Base-by-base conservation (phyloP, 2,329 filamentous ascomycete genomes). In the Thielaviopsis populi region DNA sequence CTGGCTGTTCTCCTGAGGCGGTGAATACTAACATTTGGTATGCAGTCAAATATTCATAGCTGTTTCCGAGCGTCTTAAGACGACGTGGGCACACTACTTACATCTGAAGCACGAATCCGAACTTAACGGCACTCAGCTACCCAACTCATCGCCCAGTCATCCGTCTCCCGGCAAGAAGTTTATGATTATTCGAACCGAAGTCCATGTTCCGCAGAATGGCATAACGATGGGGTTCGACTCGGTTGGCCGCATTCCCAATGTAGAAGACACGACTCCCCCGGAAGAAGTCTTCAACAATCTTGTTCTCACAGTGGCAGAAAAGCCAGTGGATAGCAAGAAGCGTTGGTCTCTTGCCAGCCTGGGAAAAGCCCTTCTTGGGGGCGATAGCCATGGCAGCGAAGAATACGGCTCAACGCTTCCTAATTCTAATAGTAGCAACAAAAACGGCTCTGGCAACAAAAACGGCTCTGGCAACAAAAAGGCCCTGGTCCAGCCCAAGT, bases 161-260 rank as follows among this genome's bases (percentile, higher is more conserved):
- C 91, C 91, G 5, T 89, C 90, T 1, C 89, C 91, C 1, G 87
- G 88, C 58, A 89, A 92, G 70, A 82, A 88, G 67, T 88, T 96
- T 66, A 83, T 95, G 73, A 96, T 96, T 69, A 87, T 96, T 68
- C 85, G 90, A 65, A 91, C 88, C 67, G 91, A 96, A 66, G 70
- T 80, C 24, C 76, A 75, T 54, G 69, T 72, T 3, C 72, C 76
- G 0, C 80, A 81, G 66, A 74, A 75, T 2, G 78, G 78, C 6
- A 72, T 82, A 8, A 74, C 77, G 64, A 70, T 78, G 59, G 78
- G 77, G 17, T 82, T 82, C 66, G 80, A 83, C 69, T 73, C 76
- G 0, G 75, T 77, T 66, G 68, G 73, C 42, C 70, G 73, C 68
- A 65, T 68, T 22, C 66, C 70, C 6, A 68, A 68, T 37, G 68